phyloP scores from a whole-genome alignment of 768 basidiomycete species.

The Lanmaoa pseudosensibilis region DNA sequence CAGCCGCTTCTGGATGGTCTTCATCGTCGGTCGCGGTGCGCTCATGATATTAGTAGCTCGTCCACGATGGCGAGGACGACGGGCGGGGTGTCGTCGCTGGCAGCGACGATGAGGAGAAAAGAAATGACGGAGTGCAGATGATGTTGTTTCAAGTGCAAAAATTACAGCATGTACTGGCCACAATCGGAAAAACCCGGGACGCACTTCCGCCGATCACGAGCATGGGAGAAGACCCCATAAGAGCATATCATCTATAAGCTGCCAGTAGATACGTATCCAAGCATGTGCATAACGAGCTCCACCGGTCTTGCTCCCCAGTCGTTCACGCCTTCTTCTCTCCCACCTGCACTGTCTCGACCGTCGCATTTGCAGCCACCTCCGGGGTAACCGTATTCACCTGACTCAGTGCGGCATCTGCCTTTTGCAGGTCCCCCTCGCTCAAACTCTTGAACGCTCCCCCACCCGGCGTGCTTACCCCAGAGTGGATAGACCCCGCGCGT shows the following conservation, averaged over 20 bases:
- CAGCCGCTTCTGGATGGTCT: slow-evolving; percentile 53
- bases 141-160: background rate
- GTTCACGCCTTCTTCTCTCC: background rate
- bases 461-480: slow-evolving; percentile 82
- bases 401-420: slow-evolving; percentile 86
- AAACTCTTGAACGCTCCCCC: slow-evolving; percentile 77
- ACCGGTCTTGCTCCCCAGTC: background rate
- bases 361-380: background rate
- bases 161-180: background rate
- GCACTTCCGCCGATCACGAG: background rate
- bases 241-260: background rate
- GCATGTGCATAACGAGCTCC: slow-evolving; percentile 1
- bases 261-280: slow-evolving; percentile 20
- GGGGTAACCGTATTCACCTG: slow-evolving; percentile 42
- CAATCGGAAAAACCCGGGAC: slow-evolving; percentile 23
- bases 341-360: background rate
- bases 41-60: slow-evolving; percentile 27
- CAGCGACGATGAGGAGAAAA: slow-evolving; percentile 3
- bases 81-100: slow-evolving; percentile 14
- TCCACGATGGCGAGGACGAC: background rate
- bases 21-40: slow-evolving; percentile 43
- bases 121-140: background rate
- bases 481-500: slow-evolving; percentile 72
- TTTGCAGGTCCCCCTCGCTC: slow-evolving; percentile 82
- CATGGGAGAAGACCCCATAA: background rate